phyloP scores from a whole-genome alignment of 305 asterid genomes.

The Fraxinus velutina region DNA sequence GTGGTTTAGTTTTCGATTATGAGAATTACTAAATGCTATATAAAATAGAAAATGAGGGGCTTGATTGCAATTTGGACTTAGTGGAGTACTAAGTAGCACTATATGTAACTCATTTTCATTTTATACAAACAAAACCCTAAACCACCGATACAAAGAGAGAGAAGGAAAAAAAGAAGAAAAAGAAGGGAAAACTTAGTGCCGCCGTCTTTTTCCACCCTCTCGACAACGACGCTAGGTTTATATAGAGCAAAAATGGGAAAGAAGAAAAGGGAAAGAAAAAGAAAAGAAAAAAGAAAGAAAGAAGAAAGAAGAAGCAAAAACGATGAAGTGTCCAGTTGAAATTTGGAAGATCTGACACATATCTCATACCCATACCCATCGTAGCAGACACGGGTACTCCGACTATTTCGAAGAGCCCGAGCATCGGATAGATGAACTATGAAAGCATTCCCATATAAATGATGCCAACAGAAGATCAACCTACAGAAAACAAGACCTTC shows the following conservation, averaged over 20 bases:
- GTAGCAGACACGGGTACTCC: not conserved
- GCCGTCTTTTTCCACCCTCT: not conserved
- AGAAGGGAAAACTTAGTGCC: not conserved
- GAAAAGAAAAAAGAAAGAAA: not conserved
- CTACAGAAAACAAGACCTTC: constrained; percentile 1
- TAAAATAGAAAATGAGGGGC: not conserved
- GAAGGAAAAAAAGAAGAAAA: not conserved
- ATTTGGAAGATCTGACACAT: no score
- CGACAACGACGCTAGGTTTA: not conserved
- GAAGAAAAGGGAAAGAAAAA: not conserved
- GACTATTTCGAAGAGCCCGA: not conserved
- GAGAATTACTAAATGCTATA: not conserved
- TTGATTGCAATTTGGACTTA: not conserved
- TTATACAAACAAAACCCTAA: not conserved
- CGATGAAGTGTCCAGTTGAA: not conserved
- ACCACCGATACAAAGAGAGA: not conserved
- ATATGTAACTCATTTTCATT: not conserved
- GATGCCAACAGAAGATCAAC: constrained; percentile 6
- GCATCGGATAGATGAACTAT: not conserved
- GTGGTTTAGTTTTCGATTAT: not conserved
- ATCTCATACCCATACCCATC: not conserved
- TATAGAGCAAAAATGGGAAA: not conserved
- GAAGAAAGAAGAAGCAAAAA: not conserved
- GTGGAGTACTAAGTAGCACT: not conserved
- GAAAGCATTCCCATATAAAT: not conserved